Evolutionary conservation across 2,329 filamentous ascomycete genomes (phyloP).

Genomic region (Penicillium sp.): DNA sequence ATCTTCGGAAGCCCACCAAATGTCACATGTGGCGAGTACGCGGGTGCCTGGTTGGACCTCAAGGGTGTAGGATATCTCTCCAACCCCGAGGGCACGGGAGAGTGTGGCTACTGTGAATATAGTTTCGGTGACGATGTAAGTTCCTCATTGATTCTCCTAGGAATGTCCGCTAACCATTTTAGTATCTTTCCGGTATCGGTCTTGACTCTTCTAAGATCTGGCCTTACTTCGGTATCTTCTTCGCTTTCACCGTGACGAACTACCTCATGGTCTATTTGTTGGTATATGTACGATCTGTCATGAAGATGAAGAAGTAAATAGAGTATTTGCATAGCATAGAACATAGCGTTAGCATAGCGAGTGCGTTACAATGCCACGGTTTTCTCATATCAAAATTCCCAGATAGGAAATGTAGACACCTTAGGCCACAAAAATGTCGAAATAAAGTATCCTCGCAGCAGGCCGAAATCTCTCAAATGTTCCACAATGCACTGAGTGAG

Average conservation of each 20-base stretch:
- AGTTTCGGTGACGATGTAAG: slow-evolving; percentile 42
- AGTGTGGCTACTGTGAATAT: slow-evolving; percentile 81
- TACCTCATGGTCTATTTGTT: slow-evolving; percentile 39
- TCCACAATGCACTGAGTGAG: background rate
- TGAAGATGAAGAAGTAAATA: slow-evolving; percentile 21
- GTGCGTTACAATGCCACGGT: too few relatives aligned
- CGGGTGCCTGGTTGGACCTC: slow-evolving; percentile 65
- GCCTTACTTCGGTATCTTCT: slow-evolving; percentile 39
- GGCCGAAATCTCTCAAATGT: too few relatives aligned
- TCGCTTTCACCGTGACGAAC: slow-evolving; percentile 35
- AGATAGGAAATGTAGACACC: background rate
- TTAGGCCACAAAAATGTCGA: background rate
- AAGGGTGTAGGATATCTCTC: slow-evolving; percentile 73
- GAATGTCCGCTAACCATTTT: slow-evolving; percentile 2
- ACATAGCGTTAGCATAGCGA: background rate
- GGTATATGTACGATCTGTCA: slow-evolving; percentile 37
- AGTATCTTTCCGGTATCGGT: slow-evolving; percentile 35
- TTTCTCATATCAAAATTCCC: background rate
- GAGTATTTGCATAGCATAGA: background rate
- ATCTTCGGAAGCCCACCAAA: slow-evolving; percentile 66
- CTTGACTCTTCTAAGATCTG: slow-evolving; percentile 36
- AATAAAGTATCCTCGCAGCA: too few relatives aligned
- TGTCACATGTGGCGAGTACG: slow-evolving; percentile 73
- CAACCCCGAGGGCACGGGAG: slow-evolving; percentile 59
- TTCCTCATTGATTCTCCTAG: background rate